Conservation (phyloP, 1,139 yeast species). For the Yamadazyma sp. region DNA sequence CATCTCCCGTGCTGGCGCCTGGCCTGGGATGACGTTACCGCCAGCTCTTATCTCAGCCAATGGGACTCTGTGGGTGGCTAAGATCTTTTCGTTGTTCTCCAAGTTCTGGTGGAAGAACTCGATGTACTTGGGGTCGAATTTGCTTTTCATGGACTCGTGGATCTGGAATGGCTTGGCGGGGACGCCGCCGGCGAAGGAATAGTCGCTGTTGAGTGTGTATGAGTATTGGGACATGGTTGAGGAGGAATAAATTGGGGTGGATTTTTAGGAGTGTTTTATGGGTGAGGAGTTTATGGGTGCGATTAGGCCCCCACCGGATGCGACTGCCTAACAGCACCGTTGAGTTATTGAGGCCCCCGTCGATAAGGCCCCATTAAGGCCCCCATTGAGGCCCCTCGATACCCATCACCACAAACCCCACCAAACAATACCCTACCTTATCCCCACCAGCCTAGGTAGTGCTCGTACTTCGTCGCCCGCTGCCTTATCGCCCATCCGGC, state of each 20-base stretch:
- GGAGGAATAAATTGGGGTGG: background rate
- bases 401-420: too few species aligned
- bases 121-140: slow-evolving; percentile 33
- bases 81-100: slow-evolving; percentile 28
- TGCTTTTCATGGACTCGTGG: slow-evolving; percentile 21
- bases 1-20: slow-evolving; percentile 29
- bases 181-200: slow-evolving; percentile 22
- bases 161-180: slow-evolving; percentile 25
- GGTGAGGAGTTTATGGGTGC: background rate
- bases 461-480: too few species aligned
- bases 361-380: too few species aligned
- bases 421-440: too few species aligned
- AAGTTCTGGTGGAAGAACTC: slow-evolving; percentile 32
- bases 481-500: background rate
- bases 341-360: too few species aligned
- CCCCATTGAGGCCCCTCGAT: too few species aligned
- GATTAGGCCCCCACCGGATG: background rate
- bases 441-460: too few species aligned
- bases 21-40: slow-evolving; percentile 52
- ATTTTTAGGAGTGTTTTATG: background rate
- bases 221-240: slow-evolving; percentile 10
- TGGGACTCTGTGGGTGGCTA: slow-evolving; percentile 44
- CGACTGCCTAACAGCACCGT: too few species aligned
- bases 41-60: slow-evolving; percentile 34
- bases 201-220: slow-evolving; percentile 18